A percentile compares a stretch with the other conserved stretches of the same genome.
Conservation (phyloP, 805 yeast species). For the Lachancea sp. region DNA sequence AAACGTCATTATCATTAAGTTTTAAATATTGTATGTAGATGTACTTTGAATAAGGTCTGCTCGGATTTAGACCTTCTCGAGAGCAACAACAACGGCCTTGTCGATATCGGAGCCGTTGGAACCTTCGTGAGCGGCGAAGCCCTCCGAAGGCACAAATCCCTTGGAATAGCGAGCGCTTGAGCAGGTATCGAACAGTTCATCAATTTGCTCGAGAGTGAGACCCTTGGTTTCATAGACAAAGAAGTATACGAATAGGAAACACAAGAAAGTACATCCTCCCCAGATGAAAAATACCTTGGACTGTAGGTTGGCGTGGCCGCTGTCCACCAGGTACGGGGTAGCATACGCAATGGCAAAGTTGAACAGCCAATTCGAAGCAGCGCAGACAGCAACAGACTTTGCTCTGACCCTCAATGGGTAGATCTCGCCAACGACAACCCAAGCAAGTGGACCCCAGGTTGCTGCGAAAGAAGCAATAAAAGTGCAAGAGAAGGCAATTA, state of each 20-base stretch:
- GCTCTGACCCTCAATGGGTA: slow-evolving; percentile 68
- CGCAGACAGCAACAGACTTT: slow-evolving; percentile 52
- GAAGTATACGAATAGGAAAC: slow-evolving; percentile 62
- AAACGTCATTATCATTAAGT: neutral
- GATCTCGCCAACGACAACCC: slow-evolving; percentile 60
- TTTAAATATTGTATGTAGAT: neutral
- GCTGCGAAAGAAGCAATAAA: slow-evolving; percentile 69
- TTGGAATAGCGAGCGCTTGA: slow-evolving; percentile 15
- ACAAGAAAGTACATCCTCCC: slow-evolving; percentile 49
- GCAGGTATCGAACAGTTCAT: slow-evolving; percentile 33
- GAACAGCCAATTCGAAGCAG: slow-evolving; percentile 62
- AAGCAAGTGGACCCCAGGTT: slow-evolving; percentile 72
- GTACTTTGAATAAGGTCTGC: too few species aligned
- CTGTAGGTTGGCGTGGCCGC: slow-evolving; percentile 50
- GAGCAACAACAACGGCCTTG: slow-evolving; percentile 14
- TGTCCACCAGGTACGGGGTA: slow-evolving; percentile 53
- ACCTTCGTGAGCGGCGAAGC: slow-evolving; percentile 2
- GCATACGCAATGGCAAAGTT: slow-evolving; percentile 64
- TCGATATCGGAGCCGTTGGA: slow-evolving; percentile 9
- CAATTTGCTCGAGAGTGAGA: slow-evolving; percentile 74
- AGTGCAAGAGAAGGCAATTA: slow-evolving; percentile 48
- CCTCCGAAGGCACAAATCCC: slow-evolving; percentile 14
- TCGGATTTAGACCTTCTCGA: slow-evolving; percentile 13
- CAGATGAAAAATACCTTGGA: slow-evolving; percentile 65
- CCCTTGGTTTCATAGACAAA: slow-evolving; percentile 75